A percentile compares a stretch with the other conserved stretches of the same genome.
These are phyloP conservation scores for Moniliophthora roreri DNA, from an alignment of 1,284 basidiomycete species.

Conservation along the genomic window DNA sequence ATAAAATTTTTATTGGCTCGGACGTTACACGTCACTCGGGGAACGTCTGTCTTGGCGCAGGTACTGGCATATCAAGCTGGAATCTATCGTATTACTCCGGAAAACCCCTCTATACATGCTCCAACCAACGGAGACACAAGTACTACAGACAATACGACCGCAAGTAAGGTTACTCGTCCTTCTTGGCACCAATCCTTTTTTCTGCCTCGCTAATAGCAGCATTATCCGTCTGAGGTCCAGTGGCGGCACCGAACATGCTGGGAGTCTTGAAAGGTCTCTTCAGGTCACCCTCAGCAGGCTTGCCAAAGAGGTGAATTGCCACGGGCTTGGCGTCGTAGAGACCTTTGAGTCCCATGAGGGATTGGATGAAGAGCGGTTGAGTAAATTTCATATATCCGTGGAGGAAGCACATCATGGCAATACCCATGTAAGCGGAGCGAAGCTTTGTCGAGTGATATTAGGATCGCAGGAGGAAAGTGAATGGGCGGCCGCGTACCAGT, in stretches of 20 bases:
- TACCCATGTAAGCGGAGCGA: constrained; percentile 73
- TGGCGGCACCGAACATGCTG: constrained; percentile 65
- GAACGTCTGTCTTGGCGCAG: too few relatives aligned
- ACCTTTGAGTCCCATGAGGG: constrained; percentile 86
- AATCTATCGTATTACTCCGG: too few relatives aligned
- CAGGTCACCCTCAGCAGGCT: constrained; percentile 82
- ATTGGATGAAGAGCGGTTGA: constrained; percentile 90
- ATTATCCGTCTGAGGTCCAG: constrained; percentile 78
- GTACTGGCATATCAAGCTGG: too few relatives aligned
- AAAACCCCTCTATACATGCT: not conserved
- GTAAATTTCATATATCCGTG: constrained; percentile 89
- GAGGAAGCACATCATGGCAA: constrained; percentile 89
- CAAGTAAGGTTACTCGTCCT: constrained; percentile 69
- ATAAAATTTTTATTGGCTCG: too few relatives aligned
- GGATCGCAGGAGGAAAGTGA: not conserved
- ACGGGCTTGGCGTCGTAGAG: constrained; percentile 85
- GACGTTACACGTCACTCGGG: too few relatives aligned
- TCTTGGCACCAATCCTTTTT: constrained; percentile 76
- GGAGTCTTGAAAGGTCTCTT: constrained; percentile 90
- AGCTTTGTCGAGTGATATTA: constrained; percentile 37
- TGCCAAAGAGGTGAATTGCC: constrained; percentile 75
- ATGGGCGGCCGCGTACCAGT: constrained; percentile 50
- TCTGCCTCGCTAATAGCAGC: constrained; percentile 87
- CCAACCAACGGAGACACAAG: not conserved
- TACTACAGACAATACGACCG: not conserved